These are phyloP conservation scores for Colletotrichum godetiae DNA, from an alignment of 2,329 filamentous ascomycete genomes.

Conservation along the genomic window DNA sequence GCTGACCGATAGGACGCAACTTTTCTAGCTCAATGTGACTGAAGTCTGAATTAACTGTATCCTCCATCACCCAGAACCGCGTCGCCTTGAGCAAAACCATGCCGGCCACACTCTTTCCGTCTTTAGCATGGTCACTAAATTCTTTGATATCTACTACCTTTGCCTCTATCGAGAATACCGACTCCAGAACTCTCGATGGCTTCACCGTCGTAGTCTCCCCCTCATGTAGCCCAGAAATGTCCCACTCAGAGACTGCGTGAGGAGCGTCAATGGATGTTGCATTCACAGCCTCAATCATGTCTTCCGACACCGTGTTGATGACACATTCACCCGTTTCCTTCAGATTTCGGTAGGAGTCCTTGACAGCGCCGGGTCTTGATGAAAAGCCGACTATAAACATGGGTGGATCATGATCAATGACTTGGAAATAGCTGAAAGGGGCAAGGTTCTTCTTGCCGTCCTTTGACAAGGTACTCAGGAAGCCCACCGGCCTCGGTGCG, in stretches of 20 bases:
- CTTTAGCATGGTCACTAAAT: conserved; percentile 77
- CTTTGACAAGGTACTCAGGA: conserved; percentile 63
- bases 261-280: conserved; percentile 81
- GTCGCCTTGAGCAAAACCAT: conserved; percentile 85
- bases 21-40: conserved; percentile 76
- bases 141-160: conserved; percentile 80
- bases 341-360: conserved; percentile 84
- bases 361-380: conserved; percentile 62
- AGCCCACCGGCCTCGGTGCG: conserved; percentile 57
- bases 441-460: conserved; percentile 81
- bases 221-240: conserved; percentile 67
- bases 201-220: conserved; percentile 63
- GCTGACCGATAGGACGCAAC: conserved; percentile 78
- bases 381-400: conserved; percentile 75
- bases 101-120: conserved; percentile 80
- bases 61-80: conserved; percentile 88
- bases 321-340: conserved; percentile 78
- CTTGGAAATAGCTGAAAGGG: conserved; percentile 87
- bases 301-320: conserved; percentile 88
- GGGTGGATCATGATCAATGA: conserved; percentile 88
- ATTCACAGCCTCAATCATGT: conserved; percentile 89
- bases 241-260: conserved; percentile 82
- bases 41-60: conserved; percentile 82
- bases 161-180: conserved; percentile 84
- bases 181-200: conserved; percentile 80